These are phyloP conservation scores for Scenedesmus sp. DNA, from an alignment of 163 green algal genomes.

Conservation along the genomic window DNA sequence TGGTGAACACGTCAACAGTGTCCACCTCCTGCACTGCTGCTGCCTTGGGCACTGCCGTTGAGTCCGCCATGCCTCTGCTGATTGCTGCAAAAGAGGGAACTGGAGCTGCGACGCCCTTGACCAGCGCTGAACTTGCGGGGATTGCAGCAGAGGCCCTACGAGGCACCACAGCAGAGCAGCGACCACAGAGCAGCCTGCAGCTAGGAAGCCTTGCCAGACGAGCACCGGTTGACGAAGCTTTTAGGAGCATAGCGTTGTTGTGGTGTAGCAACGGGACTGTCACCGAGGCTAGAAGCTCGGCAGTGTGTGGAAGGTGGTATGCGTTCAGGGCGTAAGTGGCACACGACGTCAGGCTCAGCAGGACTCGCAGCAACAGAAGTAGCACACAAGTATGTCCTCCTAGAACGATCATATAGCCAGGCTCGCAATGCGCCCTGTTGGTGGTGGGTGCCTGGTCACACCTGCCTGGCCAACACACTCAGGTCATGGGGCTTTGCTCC, in stretches of 20 bases:
- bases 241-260: slow-evolving; percentile 36
- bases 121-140: background rate
- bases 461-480: slow-evolving; percentile 8
- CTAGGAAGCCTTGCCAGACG: background rate
- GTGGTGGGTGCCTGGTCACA: background rate
- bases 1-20: background rate
- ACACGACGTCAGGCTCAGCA: slow-evolving; percentile 1
- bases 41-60: background rate
- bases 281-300: background rate
- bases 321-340: slow-evolving; percentile 34
- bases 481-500: slow-evolving; percentile 6
- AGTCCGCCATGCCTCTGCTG: slow-evolving; percentile 46
- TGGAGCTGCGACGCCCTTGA: background rate
- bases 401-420: slow-evolving; percentile 1
- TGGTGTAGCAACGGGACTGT: background rate
- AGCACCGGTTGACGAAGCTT: slow-evolving; percentile 21
- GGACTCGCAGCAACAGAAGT: background rate
- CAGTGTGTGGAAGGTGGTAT: background rate
- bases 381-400: slow-evolving; percentile 22
- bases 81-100: background rate
- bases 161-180: slow-evolving; percentile 20
- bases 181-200: slow-evolving; percentile 34
- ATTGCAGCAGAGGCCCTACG: slow-evolving; percentile 2
- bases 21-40: slow-evolving; percentile 24
- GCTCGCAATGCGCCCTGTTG: background rate